phyloP scores from a whole-genome alignment of 2,329 filamentous ascomycete genomes.

The Penicillium capsulatum region DNA sequence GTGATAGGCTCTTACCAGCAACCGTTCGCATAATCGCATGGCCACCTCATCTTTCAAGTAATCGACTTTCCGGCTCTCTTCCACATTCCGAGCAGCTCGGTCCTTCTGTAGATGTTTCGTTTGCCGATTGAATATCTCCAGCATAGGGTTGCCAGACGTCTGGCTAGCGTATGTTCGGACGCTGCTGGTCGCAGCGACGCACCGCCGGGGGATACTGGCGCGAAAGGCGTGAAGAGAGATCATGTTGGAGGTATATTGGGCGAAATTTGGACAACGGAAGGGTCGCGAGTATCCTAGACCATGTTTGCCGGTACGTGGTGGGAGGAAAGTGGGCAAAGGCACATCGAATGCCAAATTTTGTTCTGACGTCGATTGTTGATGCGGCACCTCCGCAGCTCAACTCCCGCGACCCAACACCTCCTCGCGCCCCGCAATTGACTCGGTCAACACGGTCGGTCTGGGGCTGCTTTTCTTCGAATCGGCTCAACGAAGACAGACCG shows the following conservation, averaged over 20 bases:
- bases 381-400: constrained; percentile 22
- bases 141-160: constrained; percentile 68
- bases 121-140: constrained; percentile 86
- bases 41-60: constrained; percentile 94
- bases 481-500: neutral
- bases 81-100: constrained; percentile 66
- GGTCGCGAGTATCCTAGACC: constrained; percentile 1
- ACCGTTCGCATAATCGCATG: constrained; percentile 72
- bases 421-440: constrained; percentile 1
- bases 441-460: neutral
- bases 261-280: neutral
- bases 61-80: constrained; percentile 74
- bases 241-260: constrained; percentile 7
- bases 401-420: constrained; percentile 14
- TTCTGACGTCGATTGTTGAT: constrained; percentile 29
- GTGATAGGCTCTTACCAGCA: constrained; percentile 58
- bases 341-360: constrained; percentile 12
- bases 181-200: constrained; percentile 9
- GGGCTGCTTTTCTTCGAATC: neutral
- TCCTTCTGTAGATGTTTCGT: constrained; percentile 91
- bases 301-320: constrained; percentile 5
- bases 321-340: constrained; percentile 6
- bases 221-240: constrained; percentile 18
- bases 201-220: constrained; percentile 13
- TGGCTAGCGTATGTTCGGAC: constrained; percentile 68